Conservation (phyloP, 371 early-diverging fungal genomes). For the Zopfochytrium polystomum region DNA sequence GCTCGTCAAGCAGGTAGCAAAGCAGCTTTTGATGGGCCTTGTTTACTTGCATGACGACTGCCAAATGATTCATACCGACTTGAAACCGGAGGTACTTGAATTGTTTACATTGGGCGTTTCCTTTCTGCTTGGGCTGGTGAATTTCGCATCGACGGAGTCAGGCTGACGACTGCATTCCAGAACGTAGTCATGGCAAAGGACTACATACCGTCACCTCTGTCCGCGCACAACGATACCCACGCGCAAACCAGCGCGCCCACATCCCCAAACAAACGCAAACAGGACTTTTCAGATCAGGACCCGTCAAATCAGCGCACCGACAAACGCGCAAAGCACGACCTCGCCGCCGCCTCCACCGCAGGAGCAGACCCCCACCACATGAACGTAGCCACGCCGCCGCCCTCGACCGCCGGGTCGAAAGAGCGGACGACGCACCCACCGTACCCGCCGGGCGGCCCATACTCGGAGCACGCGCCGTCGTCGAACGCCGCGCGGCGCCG, state of each 20-base stretch:
- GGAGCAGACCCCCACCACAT: background rate
- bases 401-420: background rate
- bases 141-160: no score
- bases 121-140: no score
- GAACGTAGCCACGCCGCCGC: background rate
- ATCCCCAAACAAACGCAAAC: no score
- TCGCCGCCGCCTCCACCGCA: no score
- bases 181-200: no score
- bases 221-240: background rate
- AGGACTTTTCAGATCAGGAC: no score
- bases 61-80: slow-evolving; percentile 96
- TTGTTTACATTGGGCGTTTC: no score
- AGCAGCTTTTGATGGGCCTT: slow-evolving; percentile 84
- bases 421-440: background rate
- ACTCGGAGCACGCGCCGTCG: background rate
- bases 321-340: no score
- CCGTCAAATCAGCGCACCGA: no score
- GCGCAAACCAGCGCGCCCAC: background rate
- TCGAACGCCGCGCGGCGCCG: no score
- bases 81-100: slow-evolving; percentile 85
- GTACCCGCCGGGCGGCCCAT: background rate
- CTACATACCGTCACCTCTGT: no score
- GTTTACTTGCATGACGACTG: slow-evolving; percentile 92
- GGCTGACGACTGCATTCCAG: no score
- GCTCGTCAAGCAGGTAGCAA: slow-evolving; percentile 80